phyloP scores from a whole-genome alignment of 345 rosid genomes.

The Geranium brycei region DNA sequence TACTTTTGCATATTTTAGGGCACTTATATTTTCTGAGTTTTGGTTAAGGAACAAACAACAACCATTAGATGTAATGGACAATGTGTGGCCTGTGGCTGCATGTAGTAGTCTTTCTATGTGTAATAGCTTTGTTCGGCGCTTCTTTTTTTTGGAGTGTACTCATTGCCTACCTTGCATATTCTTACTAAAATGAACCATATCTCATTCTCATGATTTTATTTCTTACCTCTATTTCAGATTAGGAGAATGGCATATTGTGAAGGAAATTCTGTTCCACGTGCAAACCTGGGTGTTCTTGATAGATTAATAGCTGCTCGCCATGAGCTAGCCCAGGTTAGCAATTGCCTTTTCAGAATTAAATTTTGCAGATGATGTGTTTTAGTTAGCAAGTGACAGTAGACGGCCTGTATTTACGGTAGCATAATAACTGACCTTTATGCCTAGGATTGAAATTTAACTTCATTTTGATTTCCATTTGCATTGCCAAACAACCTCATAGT shows the following conservation, averaged over 20 bases:
- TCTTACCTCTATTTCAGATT: conserved; percentile 32
- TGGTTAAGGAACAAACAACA: neutral
- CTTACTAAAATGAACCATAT: conserved; percentile 4
- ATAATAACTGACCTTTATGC: neutral
- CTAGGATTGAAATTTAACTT: neutral
- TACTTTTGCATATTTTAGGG: conserved; percentile 4
- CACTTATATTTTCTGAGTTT: neutral
- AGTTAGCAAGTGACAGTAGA: neutral
- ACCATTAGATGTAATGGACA: neutral
- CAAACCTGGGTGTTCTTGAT: conserved; percentile 68
- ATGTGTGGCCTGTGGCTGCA: neutral
- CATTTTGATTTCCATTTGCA: no score
- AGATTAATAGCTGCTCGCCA: conserved; percentile 63
- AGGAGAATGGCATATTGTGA: conserved; percentile 59
- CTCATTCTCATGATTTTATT: neutral
- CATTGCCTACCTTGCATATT: neutral
- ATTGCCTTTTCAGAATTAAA: neutral
- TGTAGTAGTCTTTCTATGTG: neutral
- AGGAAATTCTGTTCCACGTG: conserved; percentile 70
- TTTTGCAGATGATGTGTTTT: neutral
- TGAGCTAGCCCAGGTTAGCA: conserved; percentile 74
- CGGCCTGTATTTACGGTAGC: neutral
- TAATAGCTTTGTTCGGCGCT: neutral
- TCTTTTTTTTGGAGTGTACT: neutral
- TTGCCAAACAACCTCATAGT: neutral